These are phyloP conservation scores for Fusarium haematococcum DNA, from an alignment of 2,329 filamentous ascomycete genomes.

Conservation along the genomic window DNA sequence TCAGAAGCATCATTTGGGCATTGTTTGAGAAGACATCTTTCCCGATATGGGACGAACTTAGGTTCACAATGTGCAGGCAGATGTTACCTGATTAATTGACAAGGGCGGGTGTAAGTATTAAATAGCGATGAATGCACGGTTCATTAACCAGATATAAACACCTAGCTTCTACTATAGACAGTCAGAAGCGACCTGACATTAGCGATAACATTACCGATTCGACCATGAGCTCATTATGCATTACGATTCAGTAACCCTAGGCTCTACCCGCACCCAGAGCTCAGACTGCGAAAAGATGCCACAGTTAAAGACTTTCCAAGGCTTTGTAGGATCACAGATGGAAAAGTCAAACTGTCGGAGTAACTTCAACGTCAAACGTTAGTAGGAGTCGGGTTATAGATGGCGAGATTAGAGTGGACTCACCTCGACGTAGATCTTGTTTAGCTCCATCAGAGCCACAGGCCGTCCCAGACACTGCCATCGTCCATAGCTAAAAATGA, in stretches of 20 bases:
- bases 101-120: background rate
- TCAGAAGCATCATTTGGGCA: background rate
- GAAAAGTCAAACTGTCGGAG: conserved; percentile 48
- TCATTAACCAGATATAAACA: background rate
- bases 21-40: background rate
- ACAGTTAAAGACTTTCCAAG: conserved; percentile 48
- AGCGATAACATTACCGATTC: background rate
- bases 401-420: conserved; percentile 12
- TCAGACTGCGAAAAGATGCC: conserved; percentile 49
- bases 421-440: conserved; percentile 57
- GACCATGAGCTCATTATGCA: background rate
- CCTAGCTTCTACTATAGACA: background rate
- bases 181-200: background rate
- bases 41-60: background rate
- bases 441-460: conserved; percentile 55
- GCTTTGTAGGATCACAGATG: conserved; percentile 46
- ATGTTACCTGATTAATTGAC: background rate
- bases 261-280: conserved; percentile 39
- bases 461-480: conserved; percentile 55
- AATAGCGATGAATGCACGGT: background rate
- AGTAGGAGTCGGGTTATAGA: accelerated
- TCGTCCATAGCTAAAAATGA: conserved; percentile 54
- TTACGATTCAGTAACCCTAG: background rate
- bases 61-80: too few relatives aligned
- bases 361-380: conserved; percentile 33